phyloP scores from a whole-genome alignment of 2,329 filamentous ascomycete genomes.

The Cryoendolithus antarcticus region DNA sequence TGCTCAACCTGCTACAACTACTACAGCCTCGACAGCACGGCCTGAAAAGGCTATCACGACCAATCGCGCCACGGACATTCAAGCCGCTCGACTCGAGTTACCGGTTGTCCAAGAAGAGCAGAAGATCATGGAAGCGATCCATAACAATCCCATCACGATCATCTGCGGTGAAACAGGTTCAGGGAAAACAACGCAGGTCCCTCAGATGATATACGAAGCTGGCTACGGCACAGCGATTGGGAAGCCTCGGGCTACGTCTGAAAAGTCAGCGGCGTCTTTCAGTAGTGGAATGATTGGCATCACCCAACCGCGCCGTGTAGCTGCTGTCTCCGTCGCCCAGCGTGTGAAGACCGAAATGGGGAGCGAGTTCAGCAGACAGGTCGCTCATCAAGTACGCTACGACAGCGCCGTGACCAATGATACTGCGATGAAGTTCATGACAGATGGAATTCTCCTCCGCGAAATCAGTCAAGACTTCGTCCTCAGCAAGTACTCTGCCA shows the following conservation, averaged over 20 bases:
- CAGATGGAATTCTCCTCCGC: slow-evolving; percentile 84
- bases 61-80: slow-evolving; percentile 57
- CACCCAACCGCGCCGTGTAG: slow-evolving; percentile 87
- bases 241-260: slow-evolving; percentile 4
- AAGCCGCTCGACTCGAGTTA: slow-evolving; percentile 63
- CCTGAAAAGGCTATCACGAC: slow-evolving; percentile 69
- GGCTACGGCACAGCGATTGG: slow-evolving; percentile 72
- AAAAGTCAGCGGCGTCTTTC: slow-evolving; percentile 27
- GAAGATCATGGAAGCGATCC: slow-evolving; percentile 93
- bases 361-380: slow-evolving; percentile 52
- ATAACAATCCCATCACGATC: slow-evolving; percentile 80
- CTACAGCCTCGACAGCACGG: slow-evolving; percentile 41
- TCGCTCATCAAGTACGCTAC: slow-evolving; percentile 88
- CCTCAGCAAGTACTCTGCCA: slow-evolving; percentile 77
- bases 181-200: slow-evolving; percentile 94
- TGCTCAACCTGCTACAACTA: slow-evolving; percentile 52
- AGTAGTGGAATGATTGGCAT: slow-evolving; percentile 89
- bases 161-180: slow-evolving; percentile 93
- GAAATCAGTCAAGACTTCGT: slow-evolving; percentile 86
- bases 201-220: slow-evolving; percentile 89
- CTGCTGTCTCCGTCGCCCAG: slow-evolving; percentile 92
- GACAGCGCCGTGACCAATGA: slow-evolving; percentile 69
- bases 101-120: slow-evolving; percentile 94
- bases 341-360: slow-evolving; percentile 80
- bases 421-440: slow-evolving; percentile 97